Evolutionary conservation across 768 basidiomycete genomes (phyloP), one percentile per base, ranked within the genome.

Genomic region (Mrakia frigida): DNA sequence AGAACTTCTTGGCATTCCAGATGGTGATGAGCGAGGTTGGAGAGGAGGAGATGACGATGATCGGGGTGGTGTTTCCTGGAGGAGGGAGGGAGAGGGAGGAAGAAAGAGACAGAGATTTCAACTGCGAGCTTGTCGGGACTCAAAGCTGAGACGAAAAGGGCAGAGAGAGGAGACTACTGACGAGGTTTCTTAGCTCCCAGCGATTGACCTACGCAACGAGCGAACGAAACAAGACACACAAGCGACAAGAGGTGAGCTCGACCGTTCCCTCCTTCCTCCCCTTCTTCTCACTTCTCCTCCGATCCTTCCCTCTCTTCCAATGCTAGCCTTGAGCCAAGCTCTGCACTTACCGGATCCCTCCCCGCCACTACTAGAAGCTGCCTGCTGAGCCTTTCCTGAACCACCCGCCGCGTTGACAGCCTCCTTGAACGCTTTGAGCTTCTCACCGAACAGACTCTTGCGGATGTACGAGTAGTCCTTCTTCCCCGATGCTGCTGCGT

Each of bases 31-130:
- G 88, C 4, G 94, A 90, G 1, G 96, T 98, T 0, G 94, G 94
- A 23, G 91, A 94, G 0, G 94, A 96, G 0, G 95, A 96, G 60
- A 99, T 94, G 86, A 98, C 91, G 83, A 98, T 97, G 81, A 99
- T 98, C 0, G 96, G 96, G 84, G 91, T 72, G 35, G 91, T 80
- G 89, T 81, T 89, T 89, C 88, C 90, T 92, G 82, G 28, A n/a
- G n/a, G n/a, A n/a, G n/a, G n/a, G n/a, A n/a, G n/a, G 11, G 5
- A 56, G 18, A 50, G 46, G 46, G 2, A 50, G 46, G 39, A n/a
- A 33, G 13, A 52, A 18, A 10, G 28, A 56, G 16, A 7, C 28
- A 6, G 14, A 46, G 21, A 21, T 0, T n/a, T 46, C 50, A 33
- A 23, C 46, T 35, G 25, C 43, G 23, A 35, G 13, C 52, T 3